phyloP scores from a whole-genome alignment of 2,329 filamentous ascomycete genomes.

The Exophiala xenobiotica region DNA sequence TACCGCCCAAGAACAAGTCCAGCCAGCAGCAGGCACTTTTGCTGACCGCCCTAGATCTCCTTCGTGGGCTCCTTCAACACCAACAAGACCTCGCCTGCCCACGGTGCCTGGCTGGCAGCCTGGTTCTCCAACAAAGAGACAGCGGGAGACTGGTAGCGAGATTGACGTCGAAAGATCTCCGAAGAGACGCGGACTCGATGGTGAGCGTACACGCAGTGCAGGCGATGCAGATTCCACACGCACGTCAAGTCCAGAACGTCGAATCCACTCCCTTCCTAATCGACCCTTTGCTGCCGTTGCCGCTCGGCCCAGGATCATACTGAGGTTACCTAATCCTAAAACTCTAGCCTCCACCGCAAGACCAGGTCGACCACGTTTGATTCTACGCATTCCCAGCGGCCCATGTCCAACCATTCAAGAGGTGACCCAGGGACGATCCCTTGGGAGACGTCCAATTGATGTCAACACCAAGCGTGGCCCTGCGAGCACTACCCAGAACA shows the following conservation, averaged over 20 bases:
- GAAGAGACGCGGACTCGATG: not conserved
- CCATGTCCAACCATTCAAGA: not conserved
- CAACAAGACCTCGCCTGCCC: not conserved
- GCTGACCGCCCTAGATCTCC: too few species aligned
- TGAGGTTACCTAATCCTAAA: constrained; percentile 1
- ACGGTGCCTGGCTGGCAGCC: not conserved
- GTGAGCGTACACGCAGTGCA: too few species aligned
- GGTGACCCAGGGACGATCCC: not conserved
- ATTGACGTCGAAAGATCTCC: not conserved
- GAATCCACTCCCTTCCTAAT: not conserved
- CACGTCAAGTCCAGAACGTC: not conserved
- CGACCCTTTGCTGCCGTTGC: too few species aligned
- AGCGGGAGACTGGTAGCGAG: not conserved
- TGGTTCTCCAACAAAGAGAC: not conserved
- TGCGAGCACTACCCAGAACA: too few species aligned
- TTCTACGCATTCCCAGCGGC: not conserved
- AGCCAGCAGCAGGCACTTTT: not conserved
- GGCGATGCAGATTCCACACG: not conserved
- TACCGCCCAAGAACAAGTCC: not conserved
- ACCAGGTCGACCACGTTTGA: not conserved
- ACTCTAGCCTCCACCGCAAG: too few species aligned
- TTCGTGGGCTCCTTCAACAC: not conserved
- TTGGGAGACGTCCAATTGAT: too few species aligned
- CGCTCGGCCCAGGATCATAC: constrained; percentile 1
- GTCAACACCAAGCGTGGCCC: too few species aligned